phyloP scores from a whole-genome alignment of 1,284 basidiomycete genomes.

The Stereum hirsutum region DNA sequence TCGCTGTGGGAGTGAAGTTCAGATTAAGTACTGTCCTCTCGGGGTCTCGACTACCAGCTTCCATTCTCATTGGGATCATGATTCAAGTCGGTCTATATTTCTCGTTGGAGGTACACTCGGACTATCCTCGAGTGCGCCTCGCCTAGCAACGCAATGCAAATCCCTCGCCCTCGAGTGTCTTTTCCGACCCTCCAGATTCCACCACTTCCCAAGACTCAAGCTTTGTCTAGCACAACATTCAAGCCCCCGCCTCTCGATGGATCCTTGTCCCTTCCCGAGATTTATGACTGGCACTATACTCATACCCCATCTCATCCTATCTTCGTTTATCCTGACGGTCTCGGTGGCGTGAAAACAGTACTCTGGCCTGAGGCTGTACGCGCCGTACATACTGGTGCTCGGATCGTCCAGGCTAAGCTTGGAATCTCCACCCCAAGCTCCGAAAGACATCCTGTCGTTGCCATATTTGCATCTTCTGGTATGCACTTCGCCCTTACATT shows the following conservation, averaged over 20 bases:
- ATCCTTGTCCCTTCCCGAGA: slow-evolving; percentile 10
- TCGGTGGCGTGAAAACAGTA: slow-evolving; percentile 9
- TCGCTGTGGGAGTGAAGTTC: too few species aligned
- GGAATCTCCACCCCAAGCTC: neutral
- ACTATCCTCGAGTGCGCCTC: too few species aligned
- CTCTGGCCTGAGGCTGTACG: slow-evolving; percentile 14
- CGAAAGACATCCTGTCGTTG: slow-evolving; percentile 5
- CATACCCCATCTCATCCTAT: slow-evolving; percentile 16
- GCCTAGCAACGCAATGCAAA: too few species aligned
- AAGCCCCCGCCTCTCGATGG: slow-evolving; percentile 1
- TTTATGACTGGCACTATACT: slow-evolving; percentile 18
- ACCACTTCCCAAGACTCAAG: slow-evolving; percentile 1
- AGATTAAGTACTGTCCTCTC: too few species aligned
- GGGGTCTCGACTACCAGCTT: too few species aligned
- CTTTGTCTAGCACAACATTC: slow-evolving; percentile 1
- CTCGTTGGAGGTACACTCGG: too few species aligned
- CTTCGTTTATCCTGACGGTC: slow-evolving; percentile 13
- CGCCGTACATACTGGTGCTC: slow-evolving; percentile 17
- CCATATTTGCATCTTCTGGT: slow-evolving; percentile 11
- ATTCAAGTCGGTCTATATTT: too few species aligned
- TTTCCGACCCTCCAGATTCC: too few species aligned
- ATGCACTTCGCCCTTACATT: neutral
- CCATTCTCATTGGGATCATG: too few species aligned
- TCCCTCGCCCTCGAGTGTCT: too few species aligned
- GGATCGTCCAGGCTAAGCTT: slow-evolving; percentile 5